Base-by-base conservation (phyloP, 2,329 filamentous ascomycete species). In the Bipolaris bicolor region DNA sequence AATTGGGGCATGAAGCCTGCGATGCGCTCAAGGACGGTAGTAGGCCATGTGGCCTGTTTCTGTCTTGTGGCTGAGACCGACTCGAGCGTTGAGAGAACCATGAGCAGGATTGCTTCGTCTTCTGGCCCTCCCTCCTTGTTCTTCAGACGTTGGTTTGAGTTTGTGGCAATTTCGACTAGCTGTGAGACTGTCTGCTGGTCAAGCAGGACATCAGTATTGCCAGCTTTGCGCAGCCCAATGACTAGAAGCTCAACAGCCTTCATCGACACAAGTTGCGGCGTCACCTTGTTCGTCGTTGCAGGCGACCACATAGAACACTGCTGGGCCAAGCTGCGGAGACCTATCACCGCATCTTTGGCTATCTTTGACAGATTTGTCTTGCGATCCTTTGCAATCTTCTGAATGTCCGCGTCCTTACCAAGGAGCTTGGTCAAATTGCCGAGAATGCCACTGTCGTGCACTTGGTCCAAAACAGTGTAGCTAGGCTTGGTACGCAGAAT, bases 331-430 rank as follows among this genome's bases (percentile, higher is more conserved):
- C 76, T 73, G 56, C 87, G 85, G 40, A 91, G 80, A 0, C 81
- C 78, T 7, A 76, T 64, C 7, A 93, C 70, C 0, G 84, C 80
- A 15, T 77, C 79, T 65, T 87, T 87, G 10, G 84, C 85, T 29
- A 85, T 81, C 68, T 84, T 88, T 0, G 91, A 88, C 70, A 93
- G 81, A 63, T 92, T 92, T 55, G 78, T 85, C 62, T 85, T 84
- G 31, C 87, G 84, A 36, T 90, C 87, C 59, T 83, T 85, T 0
- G 84, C 83, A n/a, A 91, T 74, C 16, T 77, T 76, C n/a, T 76
- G 76, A 24, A 93, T 84, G 50, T 89, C 86, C 13, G 81, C 15
- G 77, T 71, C 63, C 7, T 69, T 70, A 1, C 78, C 75, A 9
- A 93, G 76, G 36, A 91, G 80, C 3, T 77, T 79, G 37, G 78